phyloP scores from a whole-genome alignment of 768 basidiomycete species.

The Tulasnella sp. region DNA sequence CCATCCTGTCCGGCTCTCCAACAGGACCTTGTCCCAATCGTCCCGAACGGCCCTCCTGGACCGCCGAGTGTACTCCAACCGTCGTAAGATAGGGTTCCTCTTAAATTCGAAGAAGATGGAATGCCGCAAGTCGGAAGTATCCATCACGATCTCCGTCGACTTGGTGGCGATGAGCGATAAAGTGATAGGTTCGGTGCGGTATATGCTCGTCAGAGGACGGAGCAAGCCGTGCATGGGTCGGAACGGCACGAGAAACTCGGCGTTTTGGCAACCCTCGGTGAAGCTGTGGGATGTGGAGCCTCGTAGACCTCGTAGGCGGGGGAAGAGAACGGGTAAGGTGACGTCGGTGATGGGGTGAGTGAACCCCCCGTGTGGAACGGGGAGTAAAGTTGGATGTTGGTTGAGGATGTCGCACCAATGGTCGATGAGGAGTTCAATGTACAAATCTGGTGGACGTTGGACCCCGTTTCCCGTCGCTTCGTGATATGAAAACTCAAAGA shows the following conservation, averaged over 20 bases:
- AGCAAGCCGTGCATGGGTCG: not conserved
- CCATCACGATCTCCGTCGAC: not conserved
- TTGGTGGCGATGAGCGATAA: not conserved
- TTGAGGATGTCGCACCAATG: not conserved
- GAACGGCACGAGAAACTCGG: not conserved
- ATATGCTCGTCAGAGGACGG: not conserved
- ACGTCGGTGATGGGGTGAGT: not conserved
- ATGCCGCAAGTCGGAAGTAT: not conserved
- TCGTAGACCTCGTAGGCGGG: not conserved
- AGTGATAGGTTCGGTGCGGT: not conserved
- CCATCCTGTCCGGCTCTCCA: not conserved
- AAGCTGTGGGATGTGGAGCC: not conserved
- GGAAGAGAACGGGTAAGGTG: slow-evolving; percentile 6
- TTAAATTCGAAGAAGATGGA: not conserved
- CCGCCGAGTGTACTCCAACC: not conserved
- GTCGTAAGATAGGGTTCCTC: not conserved
- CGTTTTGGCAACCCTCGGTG: not conserved
- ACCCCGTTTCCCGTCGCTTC: not conserved
- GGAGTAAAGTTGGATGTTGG: not conserved
- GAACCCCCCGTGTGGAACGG: not conserved
- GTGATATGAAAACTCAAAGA: not conserved
- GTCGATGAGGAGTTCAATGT: slow-evolving; percentile 10
- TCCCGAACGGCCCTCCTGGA: not conserved
- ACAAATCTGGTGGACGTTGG: not conserved
- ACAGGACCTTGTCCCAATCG: not conserved